phyloP scores from a whole-genome alignment of 108 stramenopile genomes.

The Cyclostephanos tholiformis region DNA sequence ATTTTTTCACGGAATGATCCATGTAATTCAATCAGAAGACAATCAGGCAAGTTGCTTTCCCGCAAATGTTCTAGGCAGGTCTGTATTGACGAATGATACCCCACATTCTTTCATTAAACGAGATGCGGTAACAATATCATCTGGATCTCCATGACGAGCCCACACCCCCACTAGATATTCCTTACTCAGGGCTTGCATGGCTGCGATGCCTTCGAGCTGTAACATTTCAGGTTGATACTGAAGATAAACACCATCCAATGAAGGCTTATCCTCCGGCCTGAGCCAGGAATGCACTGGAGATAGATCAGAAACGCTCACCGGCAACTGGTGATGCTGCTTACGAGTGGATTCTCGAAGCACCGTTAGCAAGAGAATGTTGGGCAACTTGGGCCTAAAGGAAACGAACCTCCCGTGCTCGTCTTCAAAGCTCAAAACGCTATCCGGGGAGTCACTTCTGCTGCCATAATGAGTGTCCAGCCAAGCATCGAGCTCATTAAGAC shows the following conservation, averaged over 20 bases:
- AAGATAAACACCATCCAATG: slow-evolving; percentile 75
- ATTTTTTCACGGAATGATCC: no score
- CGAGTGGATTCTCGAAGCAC: slow-evolving; percentile 49
- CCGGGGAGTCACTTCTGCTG: slow-evolving; percentile 16
- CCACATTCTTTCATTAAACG: slow-evolving; percentile 59
- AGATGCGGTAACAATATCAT: slow-evolving; percentile 60
- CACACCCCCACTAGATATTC: slow-evolving; percentile 66
- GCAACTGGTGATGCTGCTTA: slow-evolving; percentile 52
- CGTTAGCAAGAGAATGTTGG: slow-evolving; percentile 67
- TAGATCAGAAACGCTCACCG: slow-evolving; percentile 54
- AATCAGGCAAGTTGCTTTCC: neutral
- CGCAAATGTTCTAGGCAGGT: slow-evolving; percentile 62
- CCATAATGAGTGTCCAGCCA: slow-evolving; percentile 2
- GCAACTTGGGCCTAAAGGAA: slow-evolving; percentile 19
- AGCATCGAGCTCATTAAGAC: slow-evolving; percentile 42
- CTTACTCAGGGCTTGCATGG: slow-evolving; percentile 46
- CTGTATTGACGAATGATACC: slow-evolving; percentile 77
- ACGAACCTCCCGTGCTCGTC: slow-evolving; percentile 1
- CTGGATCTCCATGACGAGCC: slow-evolving; percentile 67
- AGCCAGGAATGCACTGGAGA: slow-evolving; percentile 64
- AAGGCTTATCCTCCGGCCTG: slow-evolving; percentile 36
- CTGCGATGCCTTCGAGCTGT: slow-evolving; percentile 49
- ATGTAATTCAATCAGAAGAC: neutral
- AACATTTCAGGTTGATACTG: slow-evolving; percentile 73
- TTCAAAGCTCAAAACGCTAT: slow-evolving; percentile 6